Percentiles rank a stretch among this genome's conserved stretches.
phyloP scores from a whole-genome alignment of 2,329 filamentous ascomycete species.

The Aspergillus tamarii region DNA sequence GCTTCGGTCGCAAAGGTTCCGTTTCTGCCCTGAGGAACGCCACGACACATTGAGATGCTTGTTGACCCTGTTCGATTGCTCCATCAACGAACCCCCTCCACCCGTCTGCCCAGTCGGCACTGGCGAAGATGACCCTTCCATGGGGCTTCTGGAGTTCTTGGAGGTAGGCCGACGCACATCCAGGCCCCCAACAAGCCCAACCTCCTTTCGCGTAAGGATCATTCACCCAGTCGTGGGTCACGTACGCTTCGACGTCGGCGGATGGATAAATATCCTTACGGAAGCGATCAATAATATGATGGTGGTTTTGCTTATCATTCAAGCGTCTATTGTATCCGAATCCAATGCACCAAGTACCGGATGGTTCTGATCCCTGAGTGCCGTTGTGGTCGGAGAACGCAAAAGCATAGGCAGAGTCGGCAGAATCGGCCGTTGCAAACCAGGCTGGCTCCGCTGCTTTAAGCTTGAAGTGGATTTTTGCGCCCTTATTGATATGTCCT shows the following conservation, averaged over 20 bases:
- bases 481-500: slow-evolving; percentile 33
- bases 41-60: too few species aligned
- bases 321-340: slow-evolving; percentile 22
- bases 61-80: slow-evolving; percentile 34
- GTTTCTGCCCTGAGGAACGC: too few species aligned
- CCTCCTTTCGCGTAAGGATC: slow-evolving; percentile 34
- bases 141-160: slow-evolving; percentile 30
- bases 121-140: slow-evolving; percentile 35
- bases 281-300: slow-evolving; percentile 15
- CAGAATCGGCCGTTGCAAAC: slow-evolving; percentile 13
- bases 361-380: slow-evolving; percentile 8
- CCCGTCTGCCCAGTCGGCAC: slow-evolving; percentile 38
- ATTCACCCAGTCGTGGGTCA: slow-evolving; percentile 33
- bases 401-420: slow-evolving; percentile 19
- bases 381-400: slow-evolving; percentile 27
- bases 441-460: slow-evolving; percentile 13
- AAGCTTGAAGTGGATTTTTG: slow-evolving; percentile 33
- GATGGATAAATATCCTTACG: slow-evolving; percentile 10
- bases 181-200: slow-evolving; percentile 28
- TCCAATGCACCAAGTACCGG: slow-evolving; percentile 24
- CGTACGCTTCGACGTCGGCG: slow-evolving; percentile 13
- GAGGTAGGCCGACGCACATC: slow-evolving; percentile 18
- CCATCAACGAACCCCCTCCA: slow-evolving; percentile 42
- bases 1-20: too few species aligned
- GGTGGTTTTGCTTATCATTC: slow-evolving; percentile 14